Conservation (phyloP, 805 yeast genomes). For the Pichia scutulata region DNA sequence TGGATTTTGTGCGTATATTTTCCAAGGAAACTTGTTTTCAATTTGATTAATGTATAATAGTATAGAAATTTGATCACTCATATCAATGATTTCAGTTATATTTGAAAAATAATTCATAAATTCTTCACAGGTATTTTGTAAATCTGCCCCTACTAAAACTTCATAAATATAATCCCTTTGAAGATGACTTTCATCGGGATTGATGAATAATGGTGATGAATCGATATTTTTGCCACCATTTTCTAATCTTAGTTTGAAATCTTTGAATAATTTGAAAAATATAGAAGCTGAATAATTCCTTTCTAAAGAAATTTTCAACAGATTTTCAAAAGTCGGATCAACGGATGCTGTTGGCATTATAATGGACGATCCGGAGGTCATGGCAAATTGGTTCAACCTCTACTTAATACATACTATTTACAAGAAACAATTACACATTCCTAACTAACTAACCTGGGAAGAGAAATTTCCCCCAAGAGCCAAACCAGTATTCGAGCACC, state of each 20-base stretch:
- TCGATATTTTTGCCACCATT: slow-evolving; percentile 11
- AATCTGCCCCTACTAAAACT: slow-evolving; percentile 21
- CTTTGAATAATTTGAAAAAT: slow-evolving; percentile 23
- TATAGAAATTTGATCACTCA: slow-evolving; percentile 19
- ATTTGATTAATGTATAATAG: slow-evolving; percentile 24
- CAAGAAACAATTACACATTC: neutral
- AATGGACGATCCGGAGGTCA: neutral
- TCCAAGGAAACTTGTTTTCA: slow-evolving; percentile 19
- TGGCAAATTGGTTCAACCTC: neutral
- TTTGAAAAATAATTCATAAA: slow-evolving; percentile 16
- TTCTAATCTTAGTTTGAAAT: slow-evolving; percentile 17
- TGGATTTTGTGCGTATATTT: slow-evolving; percentile 8
- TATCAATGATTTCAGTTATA: slow-evolving; percentile 10
- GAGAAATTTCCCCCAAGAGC: slow-evolving; percentile 28
- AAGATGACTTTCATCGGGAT: slow-evolving; percentile 13
- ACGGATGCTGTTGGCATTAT: neutral
- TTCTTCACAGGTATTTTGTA: slow-evolving; percentile 20
- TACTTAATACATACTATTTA: neutral
- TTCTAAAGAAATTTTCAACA: slow-evolving; percentile 18
- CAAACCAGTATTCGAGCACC: slow-evolving; percentile 29
- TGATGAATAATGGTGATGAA: slow-evolving; percentile 14
- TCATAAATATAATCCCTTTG: slow-evolving; percentile 25
- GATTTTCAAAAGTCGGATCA: slow-evolving; percentile 11
- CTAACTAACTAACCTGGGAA: slow-evolving; percentile 22
- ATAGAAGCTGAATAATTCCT: slow-evolving; percentile 20